Evolutionary conservation across 2,329 filamentous ascomycete species (phyloP).

Genomic region (Calonectria naviculata): DNA sequence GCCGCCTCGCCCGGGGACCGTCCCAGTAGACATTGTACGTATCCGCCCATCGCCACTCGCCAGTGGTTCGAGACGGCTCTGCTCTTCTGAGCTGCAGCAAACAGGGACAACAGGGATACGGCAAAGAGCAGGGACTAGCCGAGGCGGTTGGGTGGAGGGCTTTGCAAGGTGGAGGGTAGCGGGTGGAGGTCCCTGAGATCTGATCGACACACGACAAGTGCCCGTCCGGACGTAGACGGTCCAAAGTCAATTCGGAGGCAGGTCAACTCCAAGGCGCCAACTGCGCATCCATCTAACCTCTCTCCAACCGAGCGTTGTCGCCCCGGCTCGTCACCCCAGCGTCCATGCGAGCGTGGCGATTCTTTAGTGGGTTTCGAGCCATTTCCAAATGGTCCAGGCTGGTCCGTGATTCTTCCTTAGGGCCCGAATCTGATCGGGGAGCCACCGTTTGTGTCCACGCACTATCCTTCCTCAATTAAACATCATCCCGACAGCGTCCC

Average conservation of each 20-base stretch:
- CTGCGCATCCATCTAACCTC: neutral
- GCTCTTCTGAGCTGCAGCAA: slow-evolving; percentile 22
- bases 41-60: slow-evolving; percentile 35
- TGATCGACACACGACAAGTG: slow-evolving; percentile 41
- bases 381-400: slow-evolving; percentile 33
- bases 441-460: neutral
- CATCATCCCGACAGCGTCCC: neutral
- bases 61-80: slow-evolving; percentile 21
- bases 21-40: slow-evolving; percentile 9
- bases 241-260: slow-evolving; percentile 39
- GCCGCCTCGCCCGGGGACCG: neutral
- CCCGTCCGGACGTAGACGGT: slow-evolving; percentile 8
- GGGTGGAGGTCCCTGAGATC: slow-evolving; percentile 44
- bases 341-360: slow-evolving; percentile 28
- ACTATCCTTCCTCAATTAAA: slow-evolving; percentile 14
- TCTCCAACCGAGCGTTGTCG: neutral
- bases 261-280: neutral
- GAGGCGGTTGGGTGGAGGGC: slow-evolving; percentile 37
- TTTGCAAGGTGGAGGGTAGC: slow-evolving; percentile 14
- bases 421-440: slow-evolving; percentile 12
- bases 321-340: neutral
- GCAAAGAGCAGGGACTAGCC: slow-evolving; percentile 33
- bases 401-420: slow-evolving; percentile 27
- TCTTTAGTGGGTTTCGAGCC: slow-evolving; percentile 31
- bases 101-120: slow-evolving; percentile 37